Conservation (phyloP, 306 rosid species). For the Carpinus fangiana region DNA sequence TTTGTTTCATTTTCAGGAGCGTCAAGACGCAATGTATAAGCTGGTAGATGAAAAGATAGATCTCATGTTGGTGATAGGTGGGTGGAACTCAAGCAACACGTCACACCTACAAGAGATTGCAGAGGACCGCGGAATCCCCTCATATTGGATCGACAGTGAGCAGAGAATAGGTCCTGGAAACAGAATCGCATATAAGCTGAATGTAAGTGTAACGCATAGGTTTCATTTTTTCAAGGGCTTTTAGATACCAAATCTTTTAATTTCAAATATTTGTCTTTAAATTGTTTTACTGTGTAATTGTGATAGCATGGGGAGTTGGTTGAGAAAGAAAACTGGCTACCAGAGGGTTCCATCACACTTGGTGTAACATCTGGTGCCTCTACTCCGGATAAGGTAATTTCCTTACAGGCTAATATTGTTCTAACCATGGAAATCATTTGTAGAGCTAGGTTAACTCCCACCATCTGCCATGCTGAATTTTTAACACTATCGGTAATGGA, state of each 20-base stretch:
- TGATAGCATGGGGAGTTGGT: conserved; percentile 91
- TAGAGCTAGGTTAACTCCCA: neutral
- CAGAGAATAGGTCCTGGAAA: conserved; percentile 96
- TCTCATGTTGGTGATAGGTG: conserved; percentile 86
- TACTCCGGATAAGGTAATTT: conserved; percentile 92
- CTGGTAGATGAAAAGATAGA: conserved; percentile 79
- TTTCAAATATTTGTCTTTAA: conserved; percentile 5
- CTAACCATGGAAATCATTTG: neutral
- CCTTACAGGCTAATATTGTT: conserved; percentile 1
- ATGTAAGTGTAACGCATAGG: conserved; percentile 48
- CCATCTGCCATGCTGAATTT: neutral
- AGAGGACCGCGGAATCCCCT: conserved; percentile 88
- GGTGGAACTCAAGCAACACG: conserved; percentile 98
- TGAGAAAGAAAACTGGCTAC: conserved; percentile 87
- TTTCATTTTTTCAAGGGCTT: conserved; percentile 6
- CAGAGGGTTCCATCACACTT: conserved; percentile 76
- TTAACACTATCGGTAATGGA: neutral
- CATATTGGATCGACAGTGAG: conserved; percentile 93
- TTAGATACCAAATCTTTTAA: neutral
- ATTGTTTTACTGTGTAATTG: neutral
- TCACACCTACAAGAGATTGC: conserved; percentile 99
- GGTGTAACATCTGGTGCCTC: conserved; percentile 99
- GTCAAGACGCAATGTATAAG: conserved; percentile 99
- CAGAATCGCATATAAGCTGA: conserved; percentile 75
- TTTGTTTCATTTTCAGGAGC: conserved; percentile 57